Base-by-base conservation (phyloP, 169 alveolate genomes). In the Plasmodium vivax region DNA sequence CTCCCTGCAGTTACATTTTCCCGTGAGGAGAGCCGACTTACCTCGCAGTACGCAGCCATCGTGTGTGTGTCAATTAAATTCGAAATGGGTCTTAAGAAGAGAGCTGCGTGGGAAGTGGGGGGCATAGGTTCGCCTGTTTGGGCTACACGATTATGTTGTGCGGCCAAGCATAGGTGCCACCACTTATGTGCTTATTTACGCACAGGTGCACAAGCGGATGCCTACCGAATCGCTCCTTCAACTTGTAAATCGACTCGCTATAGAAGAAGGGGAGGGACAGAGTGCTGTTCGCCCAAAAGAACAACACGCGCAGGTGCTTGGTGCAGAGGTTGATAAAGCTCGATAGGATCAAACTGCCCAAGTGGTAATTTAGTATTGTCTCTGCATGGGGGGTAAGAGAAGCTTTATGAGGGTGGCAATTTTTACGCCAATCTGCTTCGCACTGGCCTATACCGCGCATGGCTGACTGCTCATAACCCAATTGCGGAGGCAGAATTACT, bases 231-330 rank as follows among this genome's bases (percentile, higher is more conserved):
- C 51, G 58, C 45, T 77, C 82, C 82, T 87, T 87, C 71, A 87
- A n/a, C 56, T 77, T 74, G 27, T 87, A 58, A 38, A 87, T 87
- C 27, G 71, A 41, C 12, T 87, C 58, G 30, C 71, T 77, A 43
- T 36, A 75, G 72, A 87, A 87, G 71, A 87, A 87, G n/a, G 93
- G 93, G 5, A 87, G 82, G 8, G 93, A 87, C 47, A 87, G 45
- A 23, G 93, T 87, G 51, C 85, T 87, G 36, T 87, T 87, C 32
- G 71, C 71, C 93, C 93, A 87, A 77, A 87, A 87, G 75, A 87
- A 87, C 27, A 87, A 30, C 56, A 87, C 82, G 10, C 93, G 93
- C 10, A 87, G 43, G 58, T 54, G 85, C 82, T 87, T 87, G 2
- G 75, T 75, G 34, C 54, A 54, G 6, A 87, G 16, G 47, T 77